Percentiles rank a stretch among this genome's conserved stretches.
phyloP scores from a whole-genome alignment of 176 grass and related monocot genomes.

The Leersia perrieri region DNA sequence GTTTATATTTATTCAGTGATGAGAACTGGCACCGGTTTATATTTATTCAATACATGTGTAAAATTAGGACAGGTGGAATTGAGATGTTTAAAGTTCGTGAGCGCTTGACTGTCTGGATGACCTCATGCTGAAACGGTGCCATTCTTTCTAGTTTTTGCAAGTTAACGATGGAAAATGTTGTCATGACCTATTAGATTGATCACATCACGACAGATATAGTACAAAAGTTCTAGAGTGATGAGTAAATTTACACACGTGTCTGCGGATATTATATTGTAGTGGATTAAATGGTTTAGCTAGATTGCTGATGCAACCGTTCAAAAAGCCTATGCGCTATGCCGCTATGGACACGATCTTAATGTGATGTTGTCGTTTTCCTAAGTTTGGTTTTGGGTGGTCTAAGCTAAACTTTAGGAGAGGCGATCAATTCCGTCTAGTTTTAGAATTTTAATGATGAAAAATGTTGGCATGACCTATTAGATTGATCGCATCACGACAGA shows the following conservation, averaged over 20 bases:
- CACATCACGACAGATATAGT: neutral
- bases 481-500: neutral
- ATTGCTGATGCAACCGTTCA: too few species aligned
- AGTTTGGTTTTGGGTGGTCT: too few species aligned
- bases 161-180: neutral
- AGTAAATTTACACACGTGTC: too few species aligned
- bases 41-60: neutral
- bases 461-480: neutral
- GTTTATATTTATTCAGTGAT: too few species aligned
- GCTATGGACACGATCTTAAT: too few species aligned
- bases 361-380: too few species aligned
- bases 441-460: neutral
- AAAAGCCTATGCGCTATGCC: too few species aligned
- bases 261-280: too few species aligned
- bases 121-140: neutral
- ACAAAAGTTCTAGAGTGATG: neutral
- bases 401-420: too few species aligned
- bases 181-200: neutral
- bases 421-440: neutral
- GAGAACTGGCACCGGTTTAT: neutral
- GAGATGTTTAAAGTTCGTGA: neutral
- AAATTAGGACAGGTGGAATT: neutral
- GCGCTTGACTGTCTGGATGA: neutral
- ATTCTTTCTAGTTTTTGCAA: neutral
- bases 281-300: too few species aligned